Evolutionary conservation across 108 stramenopile species (phyloP).

Genomic region (Fragilaria radians): DNA sequence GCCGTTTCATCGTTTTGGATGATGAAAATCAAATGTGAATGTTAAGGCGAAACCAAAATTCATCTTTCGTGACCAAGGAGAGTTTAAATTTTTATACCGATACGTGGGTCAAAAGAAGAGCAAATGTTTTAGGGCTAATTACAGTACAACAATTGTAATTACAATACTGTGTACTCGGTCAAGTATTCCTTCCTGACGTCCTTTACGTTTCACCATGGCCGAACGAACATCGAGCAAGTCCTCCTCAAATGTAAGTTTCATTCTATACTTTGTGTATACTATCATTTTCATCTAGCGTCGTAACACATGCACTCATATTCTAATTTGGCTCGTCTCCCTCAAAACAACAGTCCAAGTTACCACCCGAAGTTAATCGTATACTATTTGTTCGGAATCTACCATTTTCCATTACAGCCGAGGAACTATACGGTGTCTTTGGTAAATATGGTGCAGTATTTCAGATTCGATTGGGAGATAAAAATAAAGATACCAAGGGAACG

Average conservation of each 20-base stretch:
- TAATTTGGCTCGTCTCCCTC: neutral
- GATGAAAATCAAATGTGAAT: too few relatives aligned
- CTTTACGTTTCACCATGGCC: too few relatives aligned
- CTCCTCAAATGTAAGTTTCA: neutral
- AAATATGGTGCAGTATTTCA: conserved; percentile 99
- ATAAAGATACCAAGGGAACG: conserved; percentile 91
- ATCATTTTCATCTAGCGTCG: neutral
- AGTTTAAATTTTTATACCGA: too few relatives aligned
- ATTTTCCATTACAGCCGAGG: conserved; percentile 94
- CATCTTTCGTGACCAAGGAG: too few relatives aligned
- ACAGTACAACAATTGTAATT: too few relatives aligned
- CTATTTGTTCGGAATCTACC: conserved; percentile 97
- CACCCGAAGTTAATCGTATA: conserved; percentile 96
- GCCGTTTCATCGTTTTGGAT: too few relatives aligned
- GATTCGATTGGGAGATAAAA: conserved; percentile 79
- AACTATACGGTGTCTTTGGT: conserved; percentile 97
- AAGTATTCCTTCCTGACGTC: too few relatives aligned
- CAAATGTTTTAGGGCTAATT: too few relatives aligned
- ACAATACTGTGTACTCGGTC: too few relatives aligned
- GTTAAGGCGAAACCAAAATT: too few relatives aligned
- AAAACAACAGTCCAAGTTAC: conserved; percentile 64
- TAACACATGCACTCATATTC: neutral
- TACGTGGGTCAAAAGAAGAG: too few relatives aligned
- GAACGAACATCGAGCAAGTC: neutral
- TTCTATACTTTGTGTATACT: neutral